Conservation (phyloP, 2,329 filamentous ascomycete genomes). For the Coleophoma eucalyptorum region DNA sequence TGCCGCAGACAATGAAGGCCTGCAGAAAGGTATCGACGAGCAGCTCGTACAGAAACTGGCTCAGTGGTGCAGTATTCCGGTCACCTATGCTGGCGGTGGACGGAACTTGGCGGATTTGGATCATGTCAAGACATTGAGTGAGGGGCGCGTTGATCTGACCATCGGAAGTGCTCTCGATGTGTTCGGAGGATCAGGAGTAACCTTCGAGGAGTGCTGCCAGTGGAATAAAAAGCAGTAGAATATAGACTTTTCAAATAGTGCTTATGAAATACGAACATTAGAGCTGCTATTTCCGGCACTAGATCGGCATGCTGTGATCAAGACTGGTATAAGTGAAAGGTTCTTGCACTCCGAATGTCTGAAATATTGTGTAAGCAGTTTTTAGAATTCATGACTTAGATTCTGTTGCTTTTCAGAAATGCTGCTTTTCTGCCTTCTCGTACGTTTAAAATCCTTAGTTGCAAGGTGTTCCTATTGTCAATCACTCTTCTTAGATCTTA, state of each 20-base stretch:
- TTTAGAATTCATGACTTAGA: no score
- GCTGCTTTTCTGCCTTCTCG: no score
- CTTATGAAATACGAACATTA: no score
- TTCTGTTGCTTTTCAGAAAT: no score
- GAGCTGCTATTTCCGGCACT: no score
- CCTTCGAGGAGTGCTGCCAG: conserved; percentile 80
- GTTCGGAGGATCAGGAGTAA: conserved; percentile 85
- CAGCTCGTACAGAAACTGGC: conserved; percentile 73
- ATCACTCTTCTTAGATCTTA: no score
- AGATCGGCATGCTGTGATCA: no score
- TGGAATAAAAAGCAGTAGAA: conserved; percentile 67
- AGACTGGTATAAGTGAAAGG: no score
- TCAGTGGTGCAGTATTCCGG: conserved; percentile 84
- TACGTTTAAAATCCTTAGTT: no score
- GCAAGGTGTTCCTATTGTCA: no score
- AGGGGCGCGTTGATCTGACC: conserved; percentile 83
- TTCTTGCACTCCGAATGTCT: no score
- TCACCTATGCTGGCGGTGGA: conserved; percentile 96
- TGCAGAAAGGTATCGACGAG: conserved; percentile 89
- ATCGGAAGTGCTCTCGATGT: conserved; percentile 96
- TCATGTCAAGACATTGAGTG: conserved; percentile 72
- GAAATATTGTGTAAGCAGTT: no score
- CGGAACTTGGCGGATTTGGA: conserved; percentile 78
- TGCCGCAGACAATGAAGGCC: conserved; percentile 91
- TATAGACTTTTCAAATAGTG: background rate